phyloP scores from a whole-genome alignment of 2,329 filamentous ascomycete species.

The Stachybotrys chlorohalonatus region DNA sequence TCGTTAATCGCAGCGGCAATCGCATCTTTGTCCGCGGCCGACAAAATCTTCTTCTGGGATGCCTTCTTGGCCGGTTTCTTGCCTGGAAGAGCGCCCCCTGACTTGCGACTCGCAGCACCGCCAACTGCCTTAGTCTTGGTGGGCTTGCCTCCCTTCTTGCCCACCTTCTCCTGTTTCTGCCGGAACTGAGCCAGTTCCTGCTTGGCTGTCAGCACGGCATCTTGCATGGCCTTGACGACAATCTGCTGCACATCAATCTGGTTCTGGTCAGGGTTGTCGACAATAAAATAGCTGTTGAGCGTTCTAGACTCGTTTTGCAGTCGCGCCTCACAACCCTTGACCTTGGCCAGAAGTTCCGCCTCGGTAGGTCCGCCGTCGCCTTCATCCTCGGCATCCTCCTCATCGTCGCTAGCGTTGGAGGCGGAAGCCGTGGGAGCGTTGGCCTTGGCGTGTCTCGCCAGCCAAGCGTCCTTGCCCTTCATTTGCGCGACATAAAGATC shows the following conservation, averaged over 20 bases:
- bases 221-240: conserved; percentile 57
- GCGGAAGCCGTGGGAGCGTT: conserved; percentile 46
- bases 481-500: conserved; percentile 68
- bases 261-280: conserved; percentile 39
- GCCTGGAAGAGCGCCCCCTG: conserved; percentile 21
- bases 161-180: conserved; percentile 48
- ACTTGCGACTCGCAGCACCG: conserved; percentile 32
- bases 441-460: conserved; percentile 60
- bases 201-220: conserved; percentile 66
- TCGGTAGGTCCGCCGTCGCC: conserved; percentile 36
- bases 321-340: conserved; percentile 44
- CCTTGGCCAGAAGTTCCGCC: conserved; percentile 28
- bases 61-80: conserved; percentile 35
- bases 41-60: conserved; percentile 42
- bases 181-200: conserved; percentile 45
- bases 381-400: conserved; percentile 63
- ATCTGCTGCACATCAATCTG: conserved; percentile 49
- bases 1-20: conserved; percentile 80
- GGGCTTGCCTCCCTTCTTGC: conserved; percentile 43
- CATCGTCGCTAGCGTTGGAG: conserved; percentile 60
- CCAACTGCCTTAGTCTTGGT: conserved; percentile 43
- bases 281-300: conserved; percentile 43
- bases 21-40: conserved; percentile 78
- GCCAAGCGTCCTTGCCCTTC: conserved; percentile 71
- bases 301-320: conserved; percentile 49